Evolutionary conservation across 2,329 filamentous ascomycete genomes (phyloP).

Genomic region (Colletotrichum tropicicola): DNA sequence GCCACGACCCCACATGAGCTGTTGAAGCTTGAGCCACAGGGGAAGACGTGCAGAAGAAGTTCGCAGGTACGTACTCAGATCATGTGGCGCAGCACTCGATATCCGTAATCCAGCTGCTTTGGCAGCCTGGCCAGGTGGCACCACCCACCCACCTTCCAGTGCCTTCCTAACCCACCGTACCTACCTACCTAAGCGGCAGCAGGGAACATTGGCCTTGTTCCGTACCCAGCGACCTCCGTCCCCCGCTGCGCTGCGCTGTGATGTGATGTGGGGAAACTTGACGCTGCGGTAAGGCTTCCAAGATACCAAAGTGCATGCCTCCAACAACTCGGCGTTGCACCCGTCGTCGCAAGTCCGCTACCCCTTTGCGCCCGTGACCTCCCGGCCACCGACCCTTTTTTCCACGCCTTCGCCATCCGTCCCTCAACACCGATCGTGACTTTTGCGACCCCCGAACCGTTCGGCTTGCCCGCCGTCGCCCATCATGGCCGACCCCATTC

Average conservation of each 20-base stretch:
- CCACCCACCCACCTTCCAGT: not conserved
- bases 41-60: no score
- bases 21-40: constrained; percentile 29
- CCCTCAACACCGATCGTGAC: not conserved
- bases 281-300: constrained; percentile 6
- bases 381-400: not conserved
- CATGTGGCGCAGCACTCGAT: constrained; percentile 14
- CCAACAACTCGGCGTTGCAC: constrained; percentile 12
- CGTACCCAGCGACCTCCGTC: not conserved
- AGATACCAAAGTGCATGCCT: constrained; percentile 17
- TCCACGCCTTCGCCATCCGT: not conserved
- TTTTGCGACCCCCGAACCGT: not conserved
- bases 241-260: constrained; percentile 25
- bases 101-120: not conserved
- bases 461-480: not conserved
- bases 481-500: constrained; percentile 77
- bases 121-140: not conserved
- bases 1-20: constrained; percentile 31
- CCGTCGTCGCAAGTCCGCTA: constrained; percentile 13
- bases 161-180: not conserved
- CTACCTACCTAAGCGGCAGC: not conserved
- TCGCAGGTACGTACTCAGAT: not conserved
- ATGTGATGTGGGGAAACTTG: constrained; percentile 16
- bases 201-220: not conserved
- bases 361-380: constrained; percentile 21